Evolutionary conservation across 1,284 basidiomycete genomes (phyloP).

Genomic region (Cystobasidiaceae sp.): DNA sequence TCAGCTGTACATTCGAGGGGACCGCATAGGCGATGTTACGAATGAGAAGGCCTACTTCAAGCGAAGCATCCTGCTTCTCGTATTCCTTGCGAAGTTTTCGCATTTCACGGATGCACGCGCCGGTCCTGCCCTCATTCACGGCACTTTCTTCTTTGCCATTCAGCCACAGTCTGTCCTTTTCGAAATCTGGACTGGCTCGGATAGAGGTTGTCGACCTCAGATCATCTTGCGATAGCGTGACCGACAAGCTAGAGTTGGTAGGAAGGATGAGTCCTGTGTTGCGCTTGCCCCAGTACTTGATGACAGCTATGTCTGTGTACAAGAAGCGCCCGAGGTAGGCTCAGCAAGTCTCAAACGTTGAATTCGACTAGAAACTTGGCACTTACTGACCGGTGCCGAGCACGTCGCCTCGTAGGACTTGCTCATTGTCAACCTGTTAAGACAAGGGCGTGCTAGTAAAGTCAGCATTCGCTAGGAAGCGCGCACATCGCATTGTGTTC

Average conservation of each 20-base stretch:
- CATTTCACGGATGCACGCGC: slow-evolving; percentile 84
- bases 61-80: slow-evolving; percentile 51
- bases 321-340: background rate
- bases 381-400: slow-evolving; percentile 26
- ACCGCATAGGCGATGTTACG: background rate
- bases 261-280: slow-evolving; percentile 92
- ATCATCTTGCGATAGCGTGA: slow-evolving; percentile 95
- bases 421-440: too few relatives aligned
- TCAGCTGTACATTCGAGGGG: background rate
- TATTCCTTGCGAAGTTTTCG: slow-evolving; percentile 67
- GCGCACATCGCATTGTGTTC: too few relatives aligned
- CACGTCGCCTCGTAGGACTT: slow-evolving; percentile 26
- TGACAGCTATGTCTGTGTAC: slow-evolving; percentile 8
- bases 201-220: slow-evolving; percentile 90
- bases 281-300: slow-evolving; percentile 81
- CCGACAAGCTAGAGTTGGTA: slow-evolving; percentile 94
- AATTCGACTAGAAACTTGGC: background rate
- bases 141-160: slow-evolving; percentile 88
- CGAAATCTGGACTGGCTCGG: slow-evolving; percentile 71
- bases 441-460: too few relatives aligned
- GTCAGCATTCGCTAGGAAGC: too few relatives aligned
- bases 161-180: slow-evolving; percentile 80
- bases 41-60: slow-evolving; percentile 40
- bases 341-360: background rate
- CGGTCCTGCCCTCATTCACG: slow-evolving; percentile 69